These are phyloP conservation scores for Daedaleopsis nitida DNA, from an alignment of 768 basidiomycete species.

Conservation along the genomic window DNA sequence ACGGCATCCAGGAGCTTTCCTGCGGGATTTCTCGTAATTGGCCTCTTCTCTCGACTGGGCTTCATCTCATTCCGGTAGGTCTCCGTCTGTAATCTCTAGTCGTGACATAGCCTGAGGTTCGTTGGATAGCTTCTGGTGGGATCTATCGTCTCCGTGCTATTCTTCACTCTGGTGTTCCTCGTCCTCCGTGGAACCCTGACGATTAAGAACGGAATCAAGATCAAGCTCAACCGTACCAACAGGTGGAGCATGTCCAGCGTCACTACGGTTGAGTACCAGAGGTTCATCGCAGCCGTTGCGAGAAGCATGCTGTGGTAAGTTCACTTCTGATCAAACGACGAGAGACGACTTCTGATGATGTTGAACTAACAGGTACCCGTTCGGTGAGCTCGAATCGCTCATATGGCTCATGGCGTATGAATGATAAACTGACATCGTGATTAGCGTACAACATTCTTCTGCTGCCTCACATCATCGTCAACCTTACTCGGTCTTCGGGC, in stretches of 20 bases:
- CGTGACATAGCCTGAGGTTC: not conserved
- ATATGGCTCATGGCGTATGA: not conserved
- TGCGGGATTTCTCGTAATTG: constrained; percentile 53
- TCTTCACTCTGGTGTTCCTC: constrained; percentile 65
- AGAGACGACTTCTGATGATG: constrained; percentile 6
- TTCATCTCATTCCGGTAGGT: constrained; percentile 66
- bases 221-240: constrained; percentile 43
- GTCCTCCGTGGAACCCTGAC: constrained; percentile 58
- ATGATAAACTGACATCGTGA: constrained; percentile 1
- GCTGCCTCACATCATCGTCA: constrained; percentile 58
- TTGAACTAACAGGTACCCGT: constrained; percentile 50
- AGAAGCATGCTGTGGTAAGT: constrained; percentile 72
- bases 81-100: not conserved
- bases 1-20: constrained; percentile 51
- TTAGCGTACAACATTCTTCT: constrained; percentile 62
- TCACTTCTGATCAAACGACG: not conserved
- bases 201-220: constrained; percentile 51
- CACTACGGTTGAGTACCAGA: constrained; percentile 51
- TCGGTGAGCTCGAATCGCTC: constrained; percentile 42
- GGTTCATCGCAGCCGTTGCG: constrained; percentile 62
- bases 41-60: constrained; percentile 46
- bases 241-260: constrained; percentile 17
- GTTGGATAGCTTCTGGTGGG: constrained; percentile 55
- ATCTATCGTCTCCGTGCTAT: constrained; percentile 52
- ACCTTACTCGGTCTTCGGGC: constrained; percentile 51